phyloP scores from a whole-genome alignment of 805 yeast species.

The Starmera quercuum region DNA sequence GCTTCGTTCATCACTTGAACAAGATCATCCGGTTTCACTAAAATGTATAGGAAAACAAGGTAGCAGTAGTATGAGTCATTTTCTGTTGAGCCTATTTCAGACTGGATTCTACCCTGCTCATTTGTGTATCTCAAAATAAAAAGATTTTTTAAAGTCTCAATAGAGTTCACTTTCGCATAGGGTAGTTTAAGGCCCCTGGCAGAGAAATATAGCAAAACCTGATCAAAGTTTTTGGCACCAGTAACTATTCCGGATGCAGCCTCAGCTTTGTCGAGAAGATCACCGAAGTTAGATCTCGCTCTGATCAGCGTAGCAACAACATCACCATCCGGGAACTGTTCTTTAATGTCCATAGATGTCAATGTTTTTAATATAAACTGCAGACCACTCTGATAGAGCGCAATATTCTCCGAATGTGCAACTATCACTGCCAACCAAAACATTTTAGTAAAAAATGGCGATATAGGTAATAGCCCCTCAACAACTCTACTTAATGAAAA shows the following conservation, averaged over 20 bases:
- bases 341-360: slow-evolving; percentile 23
- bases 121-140: slow-evolving; percentile 36
- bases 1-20: slow-evolving; percentile 22
- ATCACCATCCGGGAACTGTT: slow-evolving; percentile 17
- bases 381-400: slow-evolving; percentile 32
- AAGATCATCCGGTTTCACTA: slow-evolving; percentile 31
- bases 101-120: slow-evolving; percentile 12
- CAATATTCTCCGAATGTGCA: slow-evolving; percentile 24
- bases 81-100: slow-evolving; percentile 6
- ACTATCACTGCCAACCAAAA: slow-evolving; percentile 31
- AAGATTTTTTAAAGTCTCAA: slow-evolving; percentile 34
- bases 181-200: slow-evolving; percentile 55
- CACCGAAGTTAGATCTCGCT: slow-evolving; percentile 27
- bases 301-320: slow-evolving; percentile 21
- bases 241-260: slow-evolving; percentile 28
- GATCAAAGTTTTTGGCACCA: slow-evolving; percentile 40
- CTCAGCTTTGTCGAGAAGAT: slow-evolving; percentile 37
- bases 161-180: slow-evolving; percentile 42
- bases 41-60: slow-evolving; percentile 26
- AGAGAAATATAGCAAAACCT: slow-evolving; percentile 37
- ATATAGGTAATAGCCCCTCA: slow-evolving; percentile 27
- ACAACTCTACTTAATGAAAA: slow-evolving; percentile 32
- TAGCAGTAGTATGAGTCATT: slow-evolving; percentile 14
- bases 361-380: slow-evolving; percentile 30
- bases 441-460: slow-evolving; percentile 21